Percentiles rank a stretch among this genome's conserved stretches.
These are phyloP conservation scores for Xylaria castorea DNA, from an alignment of 495 filamentous ascomycete genomes.

Conservation along the genomic window DNA sequence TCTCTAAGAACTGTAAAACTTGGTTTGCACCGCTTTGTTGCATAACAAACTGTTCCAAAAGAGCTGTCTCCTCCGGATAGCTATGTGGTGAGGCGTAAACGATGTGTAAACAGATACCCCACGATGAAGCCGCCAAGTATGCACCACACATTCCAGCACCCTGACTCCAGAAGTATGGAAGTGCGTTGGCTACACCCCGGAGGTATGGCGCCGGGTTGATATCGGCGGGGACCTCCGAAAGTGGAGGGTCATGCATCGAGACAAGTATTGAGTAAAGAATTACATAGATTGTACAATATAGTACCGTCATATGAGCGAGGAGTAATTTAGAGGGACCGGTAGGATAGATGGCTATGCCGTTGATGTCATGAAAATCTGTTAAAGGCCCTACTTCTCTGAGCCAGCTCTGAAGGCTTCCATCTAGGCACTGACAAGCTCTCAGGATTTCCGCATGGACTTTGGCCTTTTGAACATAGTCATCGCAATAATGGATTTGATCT, in stretches of 20 bases:
- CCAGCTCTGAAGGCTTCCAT: slow-evolving; percentile 16
- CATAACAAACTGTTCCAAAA: slow-evolving; percentile 18
- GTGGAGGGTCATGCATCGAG: slow-evolving; percentile 12
- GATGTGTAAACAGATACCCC: slow-evolving; percentile 11
- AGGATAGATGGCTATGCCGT: background rate
- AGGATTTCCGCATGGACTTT: background rate
- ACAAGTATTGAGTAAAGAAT: slow-evolving; percentile 11
- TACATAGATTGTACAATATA: slow-evolving; percentile 12
- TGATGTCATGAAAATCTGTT: background rate
- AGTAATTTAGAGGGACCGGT: background rate
- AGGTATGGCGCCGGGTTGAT: slow-evolving; percentile 7
- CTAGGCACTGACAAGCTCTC: slow-evolving; percentile 2
- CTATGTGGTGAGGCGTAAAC: slow-evolving; percentile 5
- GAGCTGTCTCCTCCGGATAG: slow-evolving; percentile 3
- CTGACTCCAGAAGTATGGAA: slow-evolving; percentile 22
- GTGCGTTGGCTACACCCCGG: slow-evolving; percentile 13
- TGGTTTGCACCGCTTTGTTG: background rate
- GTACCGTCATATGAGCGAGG: slow-evolving; percentile 20
- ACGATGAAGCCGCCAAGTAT: slow-evolving; percentile 14
- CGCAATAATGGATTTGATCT: slow-evolving; percentile 29
- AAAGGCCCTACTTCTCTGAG: slow-evolving; percentile 8
- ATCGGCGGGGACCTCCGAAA: background rate
- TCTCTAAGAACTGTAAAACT: slow-evolving; percentile 5
- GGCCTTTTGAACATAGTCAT: slow-evolving; percentile 12
- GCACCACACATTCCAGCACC: slow-evolving; percentile 19